A percentile compares a stretch with the other conserved stretches of the same genome.
phyloP scores from a whole-genome alignment of 2,329 filamentous ascomycete genomes.

The Aspergillus jensenii region DNA sequence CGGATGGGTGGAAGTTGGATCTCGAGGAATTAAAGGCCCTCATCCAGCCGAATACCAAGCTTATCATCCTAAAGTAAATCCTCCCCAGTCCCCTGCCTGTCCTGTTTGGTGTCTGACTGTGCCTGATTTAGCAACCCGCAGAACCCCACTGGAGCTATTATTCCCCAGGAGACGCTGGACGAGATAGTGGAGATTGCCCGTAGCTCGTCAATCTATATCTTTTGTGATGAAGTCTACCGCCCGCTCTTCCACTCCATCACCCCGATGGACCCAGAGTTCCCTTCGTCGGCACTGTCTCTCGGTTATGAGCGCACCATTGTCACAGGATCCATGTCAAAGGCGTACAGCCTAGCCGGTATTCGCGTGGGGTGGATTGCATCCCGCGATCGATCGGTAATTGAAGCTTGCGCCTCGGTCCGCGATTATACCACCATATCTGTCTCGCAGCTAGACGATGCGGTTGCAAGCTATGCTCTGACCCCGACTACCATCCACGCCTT shows the following conservation, averaged over 20 bases:
- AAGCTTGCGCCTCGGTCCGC: slow-evolving; percentile 62
- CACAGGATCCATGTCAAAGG: slow-evolving; percentile 82
- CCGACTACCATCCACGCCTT: slow-evolving; percentile 63
- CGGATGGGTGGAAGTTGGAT: slow-evolving; percentile 67
- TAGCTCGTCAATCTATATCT: slow-evolving; percentile 61
- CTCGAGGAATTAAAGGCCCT: slow-evolving; percentile 64
- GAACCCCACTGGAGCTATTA: slow-evolving; percentile 74
- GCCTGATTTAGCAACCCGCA: slow-evolving; percentile 67
- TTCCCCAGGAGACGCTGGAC: slow-evolving; percentile 59
- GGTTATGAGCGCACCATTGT: slow-evolving; percentile 70
- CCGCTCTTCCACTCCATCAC: slow-evolving; percentile 74
- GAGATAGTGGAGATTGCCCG: slow-evolving; percentile 63
- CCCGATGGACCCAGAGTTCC: slow-evolving; percentile 55
- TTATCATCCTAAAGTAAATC: slow-evolving; percentile 62
- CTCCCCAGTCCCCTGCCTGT: slow-evolving; percentile 44
- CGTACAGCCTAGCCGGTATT: slow-evolving; percentile 78
- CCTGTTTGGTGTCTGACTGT: neutral
- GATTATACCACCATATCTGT: slow-evolving; percentile 88
- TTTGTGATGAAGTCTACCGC: slow-evolving; percentile 79
- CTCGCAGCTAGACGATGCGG: slow-evolving; percentile 75
- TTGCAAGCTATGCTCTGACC: slow-evolving; percentile 73
- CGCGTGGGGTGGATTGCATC: slow-evolving; percentile 81
- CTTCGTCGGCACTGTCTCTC: slow-evolving; percentile 68
- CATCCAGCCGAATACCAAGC: slow-evolving; percentile 52
- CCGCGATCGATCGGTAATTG: slow-evolving; percentile 61